These are phyloP conservation scores for Tricholoma flavovirens DNA, from an alignment of 768 basidiomycete species.

Conservation along the genomic window DNA sequence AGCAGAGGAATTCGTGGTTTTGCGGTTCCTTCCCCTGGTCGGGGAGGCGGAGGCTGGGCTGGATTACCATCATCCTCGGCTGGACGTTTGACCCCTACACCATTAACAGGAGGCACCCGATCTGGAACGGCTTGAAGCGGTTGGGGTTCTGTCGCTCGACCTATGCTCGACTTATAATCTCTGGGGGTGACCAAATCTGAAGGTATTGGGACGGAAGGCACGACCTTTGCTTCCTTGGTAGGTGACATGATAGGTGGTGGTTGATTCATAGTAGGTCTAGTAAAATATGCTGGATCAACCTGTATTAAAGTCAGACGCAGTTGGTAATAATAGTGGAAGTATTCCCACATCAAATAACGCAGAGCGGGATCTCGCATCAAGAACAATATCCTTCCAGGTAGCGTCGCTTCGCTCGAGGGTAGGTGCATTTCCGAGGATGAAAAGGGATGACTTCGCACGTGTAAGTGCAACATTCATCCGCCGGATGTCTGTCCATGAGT, in stretches of 20 bases:
- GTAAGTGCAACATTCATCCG: slow-evolving; percentile 99
- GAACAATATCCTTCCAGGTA: slow-evolving; percentile 73
- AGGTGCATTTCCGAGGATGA: slow-evolving; percentile 85
- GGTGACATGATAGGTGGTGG: slow-evolving; percentile 18
- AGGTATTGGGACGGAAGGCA: slow-evolving; percentile 10
- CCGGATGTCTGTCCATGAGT: slow-evolving; percentile 50
- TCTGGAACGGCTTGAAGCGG: neutral
- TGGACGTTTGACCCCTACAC: neutral
- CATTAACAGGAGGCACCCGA: neutral
- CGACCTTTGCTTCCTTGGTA: slow-evolving; percentile 5
- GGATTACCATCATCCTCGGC: slow-evolving; percentile 1
- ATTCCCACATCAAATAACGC: slow-evolving; percentile 57
- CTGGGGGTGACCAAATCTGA: slow-evolving; percentile 15
- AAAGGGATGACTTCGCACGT: slow-evolving; percentile 91
- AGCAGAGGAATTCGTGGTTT: slow-evolving; percentile 12
- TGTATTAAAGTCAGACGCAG: slow-evolving; percentile 8
- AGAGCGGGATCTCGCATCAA: slow-evolving; percentile 64
- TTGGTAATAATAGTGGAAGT: neutral
- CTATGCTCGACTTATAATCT: slow-evolving; percentile 9
- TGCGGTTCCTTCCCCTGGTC: neutral
- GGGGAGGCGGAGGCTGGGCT: neutral
- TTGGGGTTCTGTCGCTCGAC: neutral
- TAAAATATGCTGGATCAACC: slow-evolving; percentile 24
- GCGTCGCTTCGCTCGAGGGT: slow-evolving; percentile 84
- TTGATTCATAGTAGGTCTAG: slow-evolving; percentile 7